Evolutionary conservation across 179 eudicot species (phyloP), one percentile per base, ranked within the genome.

Genomic region (Heliamphora pulchella): DNA sequence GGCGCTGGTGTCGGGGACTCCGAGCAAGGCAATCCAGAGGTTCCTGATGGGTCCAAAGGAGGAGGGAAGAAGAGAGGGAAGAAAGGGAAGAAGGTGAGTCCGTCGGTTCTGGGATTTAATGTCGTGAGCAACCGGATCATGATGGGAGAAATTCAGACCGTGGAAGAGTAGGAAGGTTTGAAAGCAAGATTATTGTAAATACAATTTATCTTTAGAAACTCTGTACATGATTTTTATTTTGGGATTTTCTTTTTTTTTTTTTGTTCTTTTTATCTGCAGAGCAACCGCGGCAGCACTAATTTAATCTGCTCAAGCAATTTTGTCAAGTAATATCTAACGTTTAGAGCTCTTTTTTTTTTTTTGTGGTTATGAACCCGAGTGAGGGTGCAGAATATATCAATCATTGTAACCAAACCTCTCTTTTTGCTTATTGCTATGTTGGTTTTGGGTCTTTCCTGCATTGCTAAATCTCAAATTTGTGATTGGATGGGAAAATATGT

Each of bases 61-160:
- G 86, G 91, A 58, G 93, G 97, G 18, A 97, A 93, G 87, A 97
- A 94, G 91, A 94, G 87, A 81, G 99, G 95, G 10, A 96, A 91
- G 87, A 96, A 94, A 78, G 99, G 99, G 75, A 97, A 97, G 86
- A 97, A 97, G 89, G 94, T 94, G 22, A 97, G 93, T 79, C 85
- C 93, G 0, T 67, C 92, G 0, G 95, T 85, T 62, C 84, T 97
- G 87, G 99, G 99, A 70, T 97, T 97, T 80, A 97, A 91, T 61
- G 97, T 97, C 1, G 94, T 94, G 15, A 96, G 98, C 92, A 97
- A 97, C 88, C 90, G 99, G 48, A 97, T 97, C 76, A 94, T 97
- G 99, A 94, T 94, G 98, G 99, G 99, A 31, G 99, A 97, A 91
- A 97, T 97, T 78, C 98, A 97, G 85, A 84, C 86, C 0, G 80